These are phyloP conservation scores for Fonsecaea monophora DNA, from an alignment of 2,329 filamentous ascomycete genomes.

Conservation along the genomic window DNA sequence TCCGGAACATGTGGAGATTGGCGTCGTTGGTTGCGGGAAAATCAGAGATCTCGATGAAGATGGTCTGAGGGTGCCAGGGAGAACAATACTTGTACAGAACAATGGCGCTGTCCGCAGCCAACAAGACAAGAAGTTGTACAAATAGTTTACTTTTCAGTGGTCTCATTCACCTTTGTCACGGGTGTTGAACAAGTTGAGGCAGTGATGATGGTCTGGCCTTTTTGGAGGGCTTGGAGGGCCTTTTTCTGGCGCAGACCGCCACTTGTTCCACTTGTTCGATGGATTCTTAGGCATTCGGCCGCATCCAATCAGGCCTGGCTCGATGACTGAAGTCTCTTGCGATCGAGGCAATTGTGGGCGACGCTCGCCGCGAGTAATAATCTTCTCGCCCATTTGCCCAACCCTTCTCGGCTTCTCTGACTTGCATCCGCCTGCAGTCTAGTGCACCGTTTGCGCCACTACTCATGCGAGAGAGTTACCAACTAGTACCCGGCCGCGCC, in stretches of 20 bases:
- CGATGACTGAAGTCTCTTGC: slow-evolving; percentile 11
- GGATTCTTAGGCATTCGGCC: slow-evolving; percentile 18
- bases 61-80: not conserved
- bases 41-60: not conserved
- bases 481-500: not conserved
- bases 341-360: slow-evolving; percentile 8
- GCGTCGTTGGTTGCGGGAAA: not conserved
- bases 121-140: slow-evolving; percentile 9
- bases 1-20: slow-evolving; percentile 14
- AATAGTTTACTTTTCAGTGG: not conserved
- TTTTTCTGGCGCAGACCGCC: slow-evolving; percentile 27
- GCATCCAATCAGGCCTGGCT: slow-evolving; percentile 25
- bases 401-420: not conserved
- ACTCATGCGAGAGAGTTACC: not conserved
- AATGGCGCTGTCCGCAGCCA: not conserved
- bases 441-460: not conserved
- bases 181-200: slow-evolving; percentile 21
- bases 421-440: slow-evolving; percentile 7
- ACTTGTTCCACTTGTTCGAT: slow-evolving; percentile 15
- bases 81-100: not conserved
- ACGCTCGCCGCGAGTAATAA: slow-evolving; percentile 4
- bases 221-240: not conserved
- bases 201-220: slow-evolving; percentile 22
- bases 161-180: slow-evolving; percentile 8
- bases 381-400: slow-evolving; percentile 5